A percentile compares a stretch with the other conserved stretches of the same genome.
Evolutionary conservation across 768 basidiomycete species (phyloP).

Genomic region (Xerocomellus chrysenteron): DNA sequence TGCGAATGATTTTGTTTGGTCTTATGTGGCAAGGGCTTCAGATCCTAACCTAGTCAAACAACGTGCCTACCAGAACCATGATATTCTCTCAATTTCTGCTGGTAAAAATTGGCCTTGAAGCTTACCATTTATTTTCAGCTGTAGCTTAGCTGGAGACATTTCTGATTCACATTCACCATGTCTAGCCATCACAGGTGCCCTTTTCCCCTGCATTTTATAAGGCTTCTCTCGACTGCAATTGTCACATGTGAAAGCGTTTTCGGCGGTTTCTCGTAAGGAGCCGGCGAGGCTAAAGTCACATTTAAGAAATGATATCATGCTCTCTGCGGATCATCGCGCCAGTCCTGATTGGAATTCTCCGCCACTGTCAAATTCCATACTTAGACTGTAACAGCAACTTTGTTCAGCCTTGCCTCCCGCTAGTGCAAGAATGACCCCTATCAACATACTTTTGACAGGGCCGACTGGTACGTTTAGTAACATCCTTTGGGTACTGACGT

Average conservation of each 20-base stretch:
- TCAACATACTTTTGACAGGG: conserved; percentile 19
- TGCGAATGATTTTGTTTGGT: conserved; percentile 23
- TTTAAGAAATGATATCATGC: neutral
- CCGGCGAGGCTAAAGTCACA: too few relatives aligned
- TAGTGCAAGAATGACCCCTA: conserved; percentile 3
- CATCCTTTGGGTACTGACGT: neutral
- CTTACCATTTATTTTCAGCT: neutral
- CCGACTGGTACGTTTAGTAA: conserved; percentile 18
- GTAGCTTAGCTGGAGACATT: neutral
- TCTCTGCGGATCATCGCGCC: too few relatives aligned
- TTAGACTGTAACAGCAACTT: neutral
- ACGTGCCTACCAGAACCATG: neutral
- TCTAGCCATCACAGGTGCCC: neutral
- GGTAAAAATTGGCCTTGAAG: neutral
- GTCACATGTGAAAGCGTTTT: too few relatives aligned
- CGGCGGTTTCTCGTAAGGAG: too few relatives aligned
- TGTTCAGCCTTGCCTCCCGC: neutral
- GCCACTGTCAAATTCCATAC: neutral
- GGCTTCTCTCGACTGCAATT: too few relatives aligned
- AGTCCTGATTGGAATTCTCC: conserved; percentile 5
- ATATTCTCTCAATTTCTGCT: too few relatives aligned
- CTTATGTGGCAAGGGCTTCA: conserved; percentile 22
- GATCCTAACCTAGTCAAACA: conserved; percentile 28
- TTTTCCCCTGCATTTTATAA: too few relatives aligned
- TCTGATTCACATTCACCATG: neutral